A percentile compares a stretch with the other conserved stretches of the same genome.
These are phyloP conservation scores for Epichloe elymi DNA, from an alignment of 2,329 filamentous ascomycete species.

Conservation along the genomic window DNA sequence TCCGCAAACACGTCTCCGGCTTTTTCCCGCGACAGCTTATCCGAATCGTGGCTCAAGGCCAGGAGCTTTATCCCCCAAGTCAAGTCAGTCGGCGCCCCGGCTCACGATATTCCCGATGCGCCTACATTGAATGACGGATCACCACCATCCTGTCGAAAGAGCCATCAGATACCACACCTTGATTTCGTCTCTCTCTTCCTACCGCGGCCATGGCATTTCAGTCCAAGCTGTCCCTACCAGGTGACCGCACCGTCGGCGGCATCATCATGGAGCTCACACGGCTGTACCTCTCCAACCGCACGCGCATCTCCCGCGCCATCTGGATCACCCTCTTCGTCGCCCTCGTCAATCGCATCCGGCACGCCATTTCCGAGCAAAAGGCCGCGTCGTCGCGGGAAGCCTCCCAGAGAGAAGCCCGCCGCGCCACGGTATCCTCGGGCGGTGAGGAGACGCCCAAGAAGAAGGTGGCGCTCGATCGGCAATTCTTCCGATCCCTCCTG, in stretches of 20 bases:
- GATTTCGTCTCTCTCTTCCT: neutral
- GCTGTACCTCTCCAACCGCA: constrained; percentile 69
- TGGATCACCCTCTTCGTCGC: constrained; percentile 73
- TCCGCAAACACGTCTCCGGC: neutral
- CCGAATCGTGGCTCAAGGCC: too few relatives aligned
- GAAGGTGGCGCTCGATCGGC: constrained; percentile 85
- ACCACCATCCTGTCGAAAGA: too few relatives aligned
- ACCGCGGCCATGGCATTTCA: constrained; percentile 51
- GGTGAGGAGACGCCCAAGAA: constrained; percentile 39
- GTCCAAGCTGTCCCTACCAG: constrained; percentile 53
- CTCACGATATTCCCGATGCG: too few relatives aligned
- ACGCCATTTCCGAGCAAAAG: constrained; percentile 88
- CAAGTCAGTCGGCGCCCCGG: too few relatives aligned
- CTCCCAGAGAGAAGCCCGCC: constrained; percentile 34
- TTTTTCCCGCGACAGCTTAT: neutral
- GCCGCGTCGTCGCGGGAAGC: constrained; percentile 60
- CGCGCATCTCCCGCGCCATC: constrained; percentile 67
- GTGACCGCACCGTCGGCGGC: constrained; percentile 51
- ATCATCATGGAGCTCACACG: constrained; percentile 53
- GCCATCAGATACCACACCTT: too few relatives aligned
- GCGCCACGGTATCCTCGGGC: constrained; percentile 34
- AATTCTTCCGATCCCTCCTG: constrained; percentile 63
- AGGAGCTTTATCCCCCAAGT: too few relatives aligned
- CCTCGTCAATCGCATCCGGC: constrained; percentile 74
- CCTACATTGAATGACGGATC: too few relatives aligned